These are phyloP conservation scores for Botrytis deweyae DNA, from an alignment of 2,329 filamentous ascomycete species.

Conservation along the genomic window DNA sequence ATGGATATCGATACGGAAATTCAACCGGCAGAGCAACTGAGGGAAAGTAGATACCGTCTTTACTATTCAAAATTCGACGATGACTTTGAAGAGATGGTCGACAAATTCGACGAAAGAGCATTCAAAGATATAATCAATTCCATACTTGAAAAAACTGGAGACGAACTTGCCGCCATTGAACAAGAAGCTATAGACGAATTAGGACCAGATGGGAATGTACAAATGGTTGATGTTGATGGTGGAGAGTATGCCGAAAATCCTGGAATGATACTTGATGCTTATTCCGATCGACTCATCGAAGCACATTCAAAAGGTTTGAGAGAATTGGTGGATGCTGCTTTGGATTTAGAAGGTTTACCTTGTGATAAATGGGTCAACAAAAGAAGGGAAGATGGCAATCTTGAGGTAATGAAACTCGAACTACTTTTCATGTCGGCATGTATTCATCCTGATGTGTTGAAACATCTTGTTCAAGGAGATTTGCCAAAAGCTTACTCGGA, in stretches of 20 bases:
- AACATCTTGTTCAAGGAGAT: neutral
- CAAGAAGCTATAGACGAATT: neutral
- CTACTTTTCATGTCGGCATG: neutral
- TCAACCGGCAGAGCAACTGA: neutral
- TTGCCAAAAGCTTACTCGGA: neutral
- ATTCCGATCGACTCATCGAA: neutral
- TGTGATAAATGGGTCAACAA: conserved; percentile 3
- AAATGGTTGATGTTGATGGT: neutral
- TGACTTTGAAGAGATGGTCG: neutral
- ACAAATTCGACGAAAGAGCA: neutral
- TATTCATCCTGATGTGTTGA: neutral
- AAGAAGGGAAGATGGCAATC: neutral
- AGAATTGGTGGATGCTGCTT: neutral
- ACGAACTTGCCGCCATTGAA: neutral
- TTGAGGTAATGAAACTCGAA: neutral
- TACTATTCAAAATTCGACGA: neutral
- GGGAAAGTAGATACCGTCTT: neutral
- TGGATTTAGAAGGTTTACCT: neutral
- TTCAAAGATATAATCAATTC: neutral
- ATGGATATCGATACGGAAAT: neutral
- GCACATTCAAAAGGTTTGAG: neutral
- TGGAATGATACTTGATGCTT: neutral
- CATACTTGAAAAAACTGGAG: neutral
- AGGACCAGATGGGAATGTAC: neutral
- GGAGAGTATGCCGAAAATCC: neutral